Conservation (phyloP, 768 basidiomycete genomes). For the Fibroporia radiculosa region DNA sequence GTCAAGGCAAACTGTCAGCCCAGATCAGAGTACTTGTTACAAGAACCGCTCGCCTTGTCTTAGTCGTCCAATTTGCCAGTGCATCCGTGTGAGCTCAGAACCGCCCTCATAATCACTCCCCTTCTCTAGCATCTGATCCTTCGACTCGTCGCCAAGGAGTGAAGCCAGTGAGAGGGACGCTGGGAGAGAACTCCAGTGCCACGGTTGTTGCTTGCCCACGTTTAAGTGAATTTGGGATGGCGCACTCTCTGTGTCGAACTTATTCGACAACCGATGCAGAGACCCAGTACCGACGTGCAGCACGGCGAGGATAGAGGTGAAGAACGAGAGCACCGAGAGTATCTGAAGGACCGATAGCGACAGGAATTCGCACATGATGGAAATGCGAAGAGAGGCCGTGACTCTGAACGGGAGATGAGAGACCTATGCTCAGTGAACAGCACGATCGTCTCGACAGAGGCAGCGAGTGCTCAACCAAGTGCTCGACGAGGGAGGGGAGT, state of each 20-base stretch:
- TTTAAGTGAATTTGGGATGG: constrained; percentile 7
- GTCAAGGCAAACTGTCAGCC: background rate
- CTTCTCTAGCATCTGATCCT: constrained; percentile 5
- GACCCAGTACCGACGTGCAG: constrained; percentile 19
- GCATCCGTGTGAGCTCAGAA: constrained; percentile 17
- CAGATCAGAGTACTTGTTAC: background rate
- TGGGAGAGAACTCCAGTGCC: constrained; percentile 20
- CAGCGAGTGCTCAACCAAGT: too few species aligned
- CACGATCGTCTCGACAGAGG: too few species aligned
- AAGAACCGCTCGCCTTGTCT: constrained; percentile 15
- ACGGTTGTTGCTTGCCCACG: constrained; percentile 15
- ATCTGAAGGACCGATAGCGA: constrained; percentile 18
- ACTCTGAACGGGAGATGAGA: too few species aligned
- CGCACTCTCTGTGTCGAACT: constrained; percentile 11
- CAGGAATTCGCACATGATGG: constrained; percentile 15
- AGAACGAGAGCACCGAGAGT: constrained; percentile 15
- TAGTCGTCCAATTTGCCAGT: constrained; percentile 18
- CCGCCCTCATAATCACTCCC: constrained; percentile 17
- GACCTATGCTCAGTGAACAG: too few species aligned
- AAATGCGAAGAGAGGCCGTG: too few species aligned
- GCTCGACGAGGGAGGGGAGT: too few species aligned
- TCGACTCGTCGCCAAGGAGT: constrained; percentile 21
- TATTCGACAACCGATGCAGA: constrained; percentile 16
- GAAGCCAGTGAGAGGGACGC: constrained; percentile 19
- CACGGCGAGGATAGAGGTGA: constrained; percentile 16